Percentiles rank a stretch among this genome's conserved stretches.
Conservation (phyloP, 176 grass and related monocot genomes). For the Neostapfia colusana region DNA sequence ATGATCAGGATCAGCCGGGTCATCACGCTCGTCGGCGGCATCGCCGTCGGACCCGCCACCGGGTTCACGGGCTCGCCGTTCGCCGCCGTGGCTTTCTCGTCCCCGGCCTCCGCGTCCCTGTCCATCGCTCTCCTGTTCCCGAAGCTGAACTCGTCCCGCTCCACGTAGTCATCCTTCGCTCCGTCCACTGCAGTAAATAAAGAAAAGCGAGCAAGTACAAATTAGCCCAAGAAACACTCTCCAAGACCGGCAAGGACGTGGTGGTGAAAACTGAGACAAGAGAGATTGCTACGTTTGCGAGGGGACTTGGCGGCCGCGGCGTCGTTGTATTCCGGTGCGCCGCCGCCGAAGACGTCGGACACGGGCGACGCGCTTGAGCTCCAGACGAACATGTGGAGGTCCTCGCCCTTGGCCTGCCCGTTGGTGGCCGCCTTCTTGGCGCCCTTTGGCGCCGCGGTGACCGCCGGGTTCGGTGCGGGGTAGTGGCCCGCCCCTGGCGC, state of each 20-base stretch:
- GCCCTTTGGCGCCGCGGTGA: conserved; percentile 36
- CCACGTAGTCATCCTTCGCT: conserved; percentile 55
- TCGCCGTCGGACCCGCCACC: conserved; percentile 47
- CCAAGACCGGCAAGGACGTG: background rate
- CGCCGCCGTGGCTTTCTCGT: conserved; percentile 51
- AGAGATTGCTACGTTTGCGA: conserved; percentile 57
- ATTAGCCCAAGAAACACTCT: conserved; percentile 30
- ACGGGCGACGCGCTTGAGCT: conserved; percentile 97
- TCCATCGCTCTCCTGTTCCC: conserved; percentile 60
- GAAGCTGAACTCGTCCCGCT: conserved; percentile 94
- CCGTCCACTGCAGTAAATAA: conserved; percentile 57
- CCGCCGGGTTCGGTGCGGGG: conserved; percentile 78
- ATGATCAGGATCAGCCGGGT: conserved; percentile 97
- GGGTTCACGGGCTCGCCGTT: conserved; percentile 24
- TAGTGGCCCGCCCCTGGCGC: conserved; percentile 35
- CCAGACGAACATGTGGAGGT: conserved; percentile 99
- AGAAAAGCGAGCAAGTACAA: conserved; percentile 18
- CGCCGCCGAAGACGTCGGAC: conserved; percentile 85
- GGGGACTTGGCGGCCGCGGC: conserved; percentile 67
- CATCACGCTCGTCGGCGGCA: conserved; percentile 99
- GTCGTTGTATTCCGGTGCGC: conserved; percentile 78
- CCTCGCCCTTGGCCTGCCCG: conserved; percentile 79
- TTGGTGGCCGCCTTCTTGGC: conserved; percentile 49
- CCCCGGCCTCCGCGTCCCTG: conserved; percentile 62
- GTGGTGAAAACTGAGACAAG: background rate